phyloP scores from a whole-genome alignment of 1,139 yeast genomes.

The Suhomyces coccinellae region DNA sequence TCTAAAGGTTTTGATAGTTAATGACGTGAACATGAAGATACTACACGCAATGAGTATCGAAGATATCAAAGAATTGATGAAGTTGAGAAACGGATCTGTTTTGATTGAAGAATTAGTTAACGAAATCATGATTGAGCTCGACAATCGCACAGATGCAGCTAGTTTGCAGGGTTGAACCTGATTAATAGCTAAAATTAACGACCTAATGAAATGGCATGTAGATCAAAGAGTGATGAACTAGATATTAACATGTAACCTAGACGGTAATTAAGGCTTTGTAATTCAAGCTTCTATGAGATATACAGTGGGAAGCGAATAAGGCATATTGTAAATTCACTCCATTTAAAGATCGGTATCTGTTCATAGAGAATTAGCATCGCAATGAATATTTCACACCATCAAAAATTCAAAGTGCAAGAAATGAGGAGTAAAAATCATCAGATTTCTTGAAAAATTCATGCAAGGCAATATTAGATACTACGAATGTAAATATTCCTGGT shows the following conservation, averaged over 20 bases:
- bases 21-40: conserved; percentile 10
- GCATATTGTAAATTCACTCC: no score
- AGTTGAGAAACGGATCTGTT: conserved; percentile 30
- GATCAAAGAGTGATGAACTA: not conserved
- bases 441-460: no score
- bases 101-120: conserved; percentile 39
- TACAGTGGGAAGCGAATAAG: no score
- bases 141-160: conserved; percentile 1
- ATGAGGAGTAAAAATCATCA: no score
- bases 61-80: conserved; percentile 21
- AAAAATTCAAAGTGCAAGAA: not conserved
- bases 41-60: conserved; percentile 21
- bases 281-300: no score
- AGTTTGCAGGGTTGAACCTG: not conserved
- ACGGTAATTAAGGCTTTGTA: no score
- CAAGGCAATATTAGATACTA: no score
- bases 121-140: conserved; percentile 23
- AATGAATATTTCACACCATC: no score
- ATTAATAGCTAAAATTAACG: not conserved
- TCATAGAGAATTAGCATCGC: no score
- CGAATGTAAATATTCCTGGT: not conserved
- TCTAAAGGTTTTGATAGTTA: conserved; percentile 25
- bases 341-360: no score
- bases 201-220: not conserved
- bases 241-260: no score